phyloP scores from a whole-genome alignment of 257 asterid species.

The Solanum bulbocastanum region DNA sequence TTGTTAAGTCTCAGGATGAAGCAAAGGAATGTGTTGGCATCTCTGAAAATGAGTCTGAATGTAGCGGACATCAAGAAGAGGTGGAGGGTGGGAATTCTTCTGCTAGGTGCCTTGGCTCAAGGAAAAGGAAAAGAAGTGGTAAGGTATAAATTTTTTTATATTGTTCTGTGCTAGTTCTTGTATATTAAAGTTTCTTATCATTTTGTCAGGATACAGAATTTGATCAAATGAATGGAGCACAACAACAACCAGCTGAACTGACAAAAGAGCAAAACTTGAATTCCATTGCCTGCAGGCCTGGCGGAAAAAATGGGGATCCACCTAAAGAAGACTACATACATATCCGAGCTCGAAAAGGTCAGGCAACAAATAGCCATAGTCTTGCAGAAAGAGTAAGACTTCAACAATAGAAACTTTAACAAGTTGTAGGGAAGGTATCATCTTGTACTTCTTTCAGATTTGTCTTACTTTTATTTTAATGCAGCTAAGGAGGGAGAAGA shows the following conservation, averaged over 20 bases:
- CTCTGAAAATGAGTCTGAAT: slow-evolving; percentile 49
- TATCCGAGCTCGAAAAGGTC: slow-evolving; percentile 82
- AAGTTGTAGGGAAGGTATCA: neutral
- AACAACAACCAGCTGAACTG: slow-evolving; percentile 17
- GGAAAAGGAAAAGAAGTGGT: slow-evolving; percentile 66
- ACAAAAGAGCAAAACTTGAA: slow-evolving; percentile 32
- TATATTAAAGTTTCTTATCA: neutral
- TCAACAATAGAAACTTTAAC: neutral
- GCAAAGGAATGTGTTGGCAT: slow-evolving; percentile 31
- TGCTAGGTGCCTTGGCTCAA: slow-evolving; percentile 33
- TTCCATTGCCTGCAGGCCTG: slow-evolving; percentile 26
- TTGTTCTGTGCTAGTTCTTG: neutral
- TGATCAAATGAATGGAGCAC: slow-evolving; percentile 31
- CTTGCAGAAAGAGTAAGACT: slow-evolving; percentile 87
- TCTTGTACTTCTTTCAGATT: neutral
- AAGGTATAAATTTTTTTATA: slow-evolving; percentile 26
- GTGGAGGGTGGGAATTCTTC: slow-evolving; percentile 29
- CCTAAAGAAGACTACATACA: slow-evolving; percentile 81
- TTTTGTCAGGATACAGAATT: slow-evolving; percentile 29
- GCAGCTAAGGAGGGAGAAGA: slow-evolving; percentile 93
- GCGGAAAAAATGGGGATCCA: slow-evolving; percentile 50
- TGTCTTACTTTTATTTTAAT: neutral
- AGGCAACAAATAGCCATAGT: slow-evolving; percentile 96
- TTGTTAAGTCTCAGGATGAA: slow-evolving; percentile 8
- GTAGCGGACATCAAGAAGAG: slow-evolving; percentile 57